These are phyloP conservation scores for Ogataea nonfermentans DNA, from an alignment of 805 yeast genomes.

Conservation along the genomic window DNA sequence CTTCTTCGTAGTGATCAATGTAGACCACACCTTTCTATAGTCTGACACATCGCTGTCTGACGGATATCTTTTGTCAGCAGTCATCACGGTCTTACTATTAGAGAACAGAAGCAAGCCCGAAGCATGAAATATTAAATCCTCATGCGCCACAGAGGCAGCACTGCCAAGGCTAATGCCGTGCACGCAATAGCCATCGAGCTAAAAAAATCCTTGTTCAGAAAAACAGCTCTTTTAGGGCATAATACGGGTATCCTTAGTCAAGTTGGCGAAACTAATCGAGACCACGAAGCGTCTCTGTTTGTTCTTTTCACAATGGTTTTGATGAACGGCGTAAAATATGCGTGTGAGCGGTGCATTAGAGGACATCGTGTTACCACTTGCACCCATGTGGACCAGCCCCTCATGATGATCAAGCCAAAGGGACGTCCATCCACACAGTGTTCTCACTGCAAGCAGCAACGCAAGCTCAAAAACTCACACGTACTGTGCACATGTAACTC, in stretches of 20 bases:
- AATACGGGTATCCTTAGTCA: constrained; percentile 2
- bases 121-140: background rate
- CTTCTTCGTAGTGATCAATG: constrained; percentile 50
- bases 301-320: constrained; percentile 63
- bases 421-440: constrained; percentile 96
- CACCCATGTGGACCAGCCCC: constrained; percentile 85
- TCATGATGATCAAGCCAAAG: constrained; percentile 92
- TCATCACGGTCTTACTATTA: constrained; percentile 4
- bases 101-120: background rate
- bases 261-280: background rate
- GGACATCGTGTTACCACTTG: constrained; percentile 97
- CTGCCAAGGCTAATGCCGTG: background rate
- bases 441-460: constrained; percentile 73
- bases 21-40: constrained; percentile 47
- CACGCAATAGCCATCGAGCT: background rate
- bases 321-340: constrained; percentile 90
- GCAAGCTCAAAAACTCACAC: constrained; percentile 66
- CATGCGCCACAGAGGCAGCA: constrained; percentile 7
- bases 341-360: constrained; percentile 92
- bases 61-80: constrained; percentile 15
- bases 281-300: background rate
- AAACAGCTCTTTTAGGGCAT: constrained; percentile 1
- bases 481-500: constrained; percentile 69
- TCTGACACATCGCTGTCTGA: constrained; percentile 19
- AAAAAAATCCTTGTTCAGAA: background rate